Base-by-base conservation (phyloP, 495 filamentous ascomycete species). In the Neurospora sp. region DNA sequence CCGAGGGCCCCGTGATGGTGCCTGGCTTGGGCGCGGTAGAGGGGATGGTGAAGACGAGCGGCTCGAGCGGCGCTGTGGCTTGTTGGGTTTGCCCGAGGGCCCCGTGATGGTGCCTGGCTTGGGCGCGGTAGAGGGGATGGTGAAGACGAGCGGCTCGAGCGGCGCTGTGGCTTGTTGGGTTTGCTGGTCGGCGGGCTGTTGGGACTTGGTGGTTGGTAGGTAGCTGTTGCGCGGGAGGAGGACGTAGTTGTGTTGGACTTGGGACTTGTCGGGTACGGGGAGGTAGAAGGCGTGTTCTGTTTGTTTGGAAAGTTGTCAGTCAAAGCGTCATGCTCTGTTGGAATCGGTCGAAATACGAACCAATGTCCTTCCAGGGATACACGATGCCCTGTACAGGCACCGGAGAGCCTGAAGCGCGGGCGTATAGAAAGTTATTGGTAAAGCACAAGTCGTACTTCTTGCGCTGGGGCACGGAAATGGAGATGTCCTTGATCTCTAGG, bases 371-470 rank as follows among this genome's bases (percentile, higher is more conserved):
- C 88, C 90, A 91, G 0, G 86, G 84, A 45, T 85, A 87, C n/a
- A 83, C 80, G 35, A 95, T 85, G 0, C 87, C 89, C 75, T 91
- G 89, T 71, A 93, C 92, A 4, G 92, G 85, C 72, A 85, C 85
- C 41, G 89, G 89, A 12, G 88, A 89, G 20, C 87, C 81, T 8
- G 90, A 84, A 68, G 89, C 89, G 27, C 89, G 85, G 9, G 91
- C 93, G 71, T 91, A 90, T 53, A 98, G 78, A 70, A 89, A 90
- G 75, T 83, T 82, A 75, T 85, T 75, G 78, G 88, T 83, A 81
- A 98, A 84, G 81, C 93, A 91, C 39, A 98, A 83, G 53, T 88
- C 91, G 77, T 95, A 90, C 84, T 98, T 99, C 84, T 98, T 99
- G 74, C 96, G 86, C 82, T 93, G 91, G 18, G 96, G 96, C n/a